Percentiles rank a stretch among this genome's conserved stretches.
Conservation (phyloP, 164 flowering plant species). For the Platanus orientalis region DNA sequence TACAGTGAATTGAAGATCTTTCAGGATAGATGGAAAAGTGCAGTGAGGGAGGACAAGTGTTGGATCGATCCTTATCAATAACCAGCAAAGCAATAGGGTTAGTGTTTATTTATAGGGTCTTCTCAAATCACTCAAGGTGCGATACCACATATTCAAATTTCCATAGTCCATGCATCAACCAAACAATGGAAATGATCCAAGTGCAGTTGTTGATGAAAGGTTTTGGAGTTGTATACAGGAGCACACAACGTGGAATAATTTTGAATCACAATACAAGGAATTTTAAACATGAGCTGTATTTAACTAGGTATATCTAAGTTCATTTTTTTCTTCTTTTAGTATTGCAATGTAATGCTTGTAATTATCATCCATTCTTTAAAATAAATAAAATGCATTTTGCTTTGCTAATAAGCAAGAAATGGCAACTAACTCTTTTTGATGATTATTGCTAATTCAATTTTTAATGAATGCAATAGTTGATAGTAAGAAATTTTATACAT, state of each 20-base stretch:
- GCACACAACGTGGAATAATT: no score
- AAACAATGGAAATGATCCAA: no score
- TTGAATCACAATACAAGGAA: no score
- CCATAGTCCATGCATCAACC: no score
- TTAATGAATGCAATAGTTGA: not conserved
- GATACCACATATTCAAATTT: not conserved
- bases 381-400: not conserved
- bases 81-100: conserved; percentile 8
- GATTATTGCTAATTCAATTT: not conserved
- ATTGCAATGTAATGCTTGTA: not conserved
- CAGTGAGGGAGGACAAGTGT: conserved; percentile 64
- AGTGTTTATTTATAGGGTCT: not conserved
- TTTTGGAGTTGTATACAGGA: no score
- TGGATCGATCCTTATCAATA: conserved; percentile 69
- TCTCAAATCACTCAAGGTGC: not conserved
- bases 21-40: conserved; percentile 60
- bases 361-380: not conserved
- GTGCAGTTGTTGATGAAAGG: no score
- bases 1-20: conserved; percentile 63
- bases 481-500: no score
- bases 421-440: not conserved
- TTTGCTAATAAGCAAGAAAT: not conserved
- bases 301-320: not conserved
- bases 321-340: not conserved
- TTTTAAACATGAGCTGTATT: no score